A percentile compares a stretch with the other conserved stretches of the same genome.
These are phyloP conservation scores for Hamamelis virginiana DNA, from an alignment of 164 flowering plant species.

Conservation along the genomic window DNA sequence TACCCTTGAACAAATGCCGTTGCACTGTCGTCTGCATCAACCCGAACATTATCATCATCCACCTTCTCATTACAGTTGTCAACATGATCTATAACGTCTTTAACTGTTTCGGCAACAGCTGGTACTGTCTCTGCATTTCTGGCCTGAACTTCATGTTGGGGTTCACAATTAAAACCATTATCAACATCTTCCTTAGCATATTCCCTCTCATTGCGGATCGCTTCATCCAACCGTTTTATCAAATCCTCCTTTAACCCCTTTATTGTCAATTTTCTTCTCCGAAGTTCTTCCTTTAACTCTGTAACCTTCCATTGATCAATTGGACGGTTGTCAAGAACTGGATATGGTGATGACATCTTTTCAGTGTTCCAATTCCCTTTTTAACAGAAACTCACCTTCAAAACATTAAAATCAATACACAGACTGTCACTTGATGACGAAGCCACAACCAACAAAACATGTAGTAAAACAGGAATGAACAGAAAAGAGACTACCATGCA, in stretches of 20 bases:
- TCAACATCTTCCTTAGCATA: slow-evolving; percentile 20
- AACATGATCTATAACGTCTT: slow-evolving; percentile 9
- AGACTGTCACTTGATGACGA: neutral
- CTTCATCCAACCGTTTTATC: slow-evolving; percentile 68
- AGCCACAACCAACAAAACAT: too few species aligned
- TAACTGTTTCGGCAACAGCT: slow-evolving; percentile 14
- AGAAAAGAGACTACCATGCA: neutral
- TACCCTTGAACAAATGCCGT: slow-evolving; percentile 15
- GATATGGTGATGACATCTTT: slow-evolving; percentile 60
- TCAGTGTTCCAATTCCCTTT: slow-evolving; percentile 1
- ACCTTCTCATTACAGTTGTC: slow-evolving; percentile 19
- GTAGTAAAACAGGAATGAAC: neutral
- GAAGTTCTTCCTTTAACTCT: slow-evolving; percentile 90
- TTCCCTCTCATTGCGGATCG: slow-evolving; percentile 56
- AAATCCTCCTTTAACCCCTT: slow-evolving; percentile 85
- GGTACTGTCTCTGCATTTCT: slow-evolving; percentile 17
- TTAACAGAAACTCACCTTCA: slow-evolving; percentile 23
- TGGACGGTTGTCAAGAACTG: slow-evolving; percentile 57
- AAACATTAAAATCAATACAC: slow-evolving; percentile 1
- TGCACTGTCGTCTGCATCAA: slow-evolving; percentile 23
- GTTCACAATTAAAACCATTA: slow-evolving; percentile 28
- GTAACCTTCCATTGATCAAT: slow-evolving; percentile 92
- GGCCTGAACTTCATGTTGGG: slow-evolving; percentile 12
- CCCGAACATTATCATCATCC: slow-evolving; percentile 23
- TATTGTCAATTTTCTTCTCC: slow-evolving; percentile 61